A percentile compares a stretch with the other conserved stretches of the same genome.
Conservation (phyloP, 805 yeast genomes). For the Kluyveromyces dobzhanskii region DNA sequence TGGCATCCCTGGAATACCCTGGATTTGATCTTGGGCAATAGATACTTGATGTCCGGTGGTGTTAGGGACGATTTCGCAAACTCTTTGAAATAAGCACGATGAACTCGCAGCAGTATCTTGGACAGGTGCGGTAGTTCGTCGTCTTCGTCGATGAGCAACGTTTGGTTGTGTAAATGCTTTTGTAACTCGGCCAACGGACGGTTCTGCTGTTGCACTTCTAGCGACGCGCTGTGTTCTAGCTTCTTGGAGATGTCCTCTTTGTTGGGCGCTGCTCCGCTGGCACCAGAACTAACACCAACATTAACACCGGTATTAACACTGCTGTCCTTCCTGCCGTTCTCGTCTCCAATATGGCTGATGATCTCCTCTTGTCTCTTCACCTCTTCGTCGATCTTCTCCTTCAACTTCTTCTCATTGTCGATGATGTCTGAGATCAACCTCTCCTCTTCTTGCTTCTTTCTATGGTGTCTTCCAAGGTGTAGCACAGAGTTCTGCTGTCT, state of each 20-base stretch:
- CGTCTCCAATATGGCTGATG: constrained; percentile 24
- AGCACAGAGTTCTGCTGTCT: constrained; percentile 62
- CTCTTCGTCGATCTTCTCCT: constrained; percentile 26
- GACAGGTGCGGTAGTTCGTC: constrained; percentile 61
- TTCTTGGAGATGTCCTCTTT: constrained; percentile 48
- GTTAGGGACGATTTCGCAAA: constrained; percentile 37
- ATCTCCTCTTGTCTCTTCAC: constrained; percentile 30
- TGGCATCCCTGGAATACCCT: constrained; percentile 59
- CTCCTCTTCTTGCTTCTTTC: constrained; percentile 27
- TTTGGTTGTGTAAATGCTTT: constrained; percentile 49
- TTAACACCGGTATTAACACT: no score
- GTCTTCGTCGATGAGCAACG: constrained; percentile 68
- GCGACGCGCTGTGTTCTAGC: constrained; percentile 53
- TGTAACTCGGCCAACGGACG: constrained; percentile 82
- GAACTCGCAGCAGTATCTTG: constrained; percentile 54
- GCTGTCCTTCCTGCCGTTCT: constrained; percentile 35
- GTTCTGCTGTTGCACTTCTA: constrained; percentile 74
- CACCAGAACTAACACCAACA: no score
- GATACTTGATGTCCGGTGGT: constrained; percentile 57
- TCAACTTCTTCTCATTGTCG: constrained; percentile 25
- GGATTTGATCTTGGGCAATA: constrained; percentile 68
- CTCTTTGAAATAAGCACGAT: constrained; percentile 52
- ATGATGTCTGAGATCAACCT: constrained; percentile 27
- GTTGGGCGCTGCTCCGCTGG: constrained; percentile 7
- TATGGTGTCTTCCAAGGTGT: constrained; percentile 26